Evolutionary conservation across 441 rosid species (phyloP).

Genomic region (Populus tomentosa): DNA sequence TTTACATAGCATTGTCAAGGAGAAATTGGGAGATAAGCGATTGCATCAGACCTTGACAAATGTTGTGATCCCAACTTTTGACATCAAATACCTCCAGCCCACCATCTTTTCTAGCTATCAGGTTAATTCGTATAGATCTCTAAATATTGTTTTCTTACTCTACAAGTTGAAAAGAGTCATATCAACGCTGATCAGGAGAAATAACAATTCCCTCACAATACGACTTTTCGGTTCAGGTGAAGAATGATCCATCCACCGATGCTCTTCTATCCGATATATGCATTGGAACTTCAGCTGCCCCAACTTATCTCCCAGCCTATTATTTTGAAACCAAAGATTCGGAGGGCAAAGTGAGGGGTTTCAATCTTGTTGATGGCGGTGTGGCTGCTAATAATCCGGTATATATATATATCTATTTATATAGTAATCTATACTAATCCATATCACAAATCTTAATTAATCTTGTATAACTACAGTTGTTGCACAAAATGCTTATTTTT

Average conservation of each 20-base stretch:
- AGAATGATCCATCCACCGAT: background rate
- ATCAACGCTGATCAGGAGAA: background rate
- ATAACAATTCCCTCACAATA: background rate
- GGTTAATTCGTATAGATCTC: background rate
- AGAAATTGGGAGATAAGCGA: too few species aligned
- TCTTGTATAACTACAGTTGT: background rate
- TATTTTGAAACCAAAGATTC: conserved; percentile 36
- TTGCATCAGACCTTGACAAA: background rate
- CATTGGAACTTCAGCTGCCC: conserved; percentile 21
- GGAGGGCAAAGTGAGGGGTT: conserved; percentile 26
- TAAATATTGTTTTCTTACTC: background rate
- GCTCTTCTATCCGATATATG: conserved; percentile 49
- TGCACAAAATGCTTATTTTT: background rate
- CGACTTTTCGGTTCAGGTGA: conserved; percentile 12
- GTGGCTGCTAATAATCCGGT: conserved; percentile 56
- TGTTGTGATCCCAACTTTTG: background rate
- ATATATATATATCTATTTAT: background rate
- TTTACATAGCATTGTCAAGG: too few species aligned
- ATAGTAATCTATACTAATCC: background rate
- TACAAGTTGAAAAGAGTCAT: background rate
- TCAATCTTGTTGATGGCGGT: conserved; percentile 57
- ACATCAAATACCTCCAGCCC: background rate
- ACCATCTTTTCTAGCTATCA: background rate
- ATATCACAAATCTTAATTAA: background rate
- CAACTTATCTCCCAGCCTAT: conserved; percentile 43